Conservation (phyloP, 2,329 filamentous ascomycete genomes). For the Fusarium verticillioides region DNA sequence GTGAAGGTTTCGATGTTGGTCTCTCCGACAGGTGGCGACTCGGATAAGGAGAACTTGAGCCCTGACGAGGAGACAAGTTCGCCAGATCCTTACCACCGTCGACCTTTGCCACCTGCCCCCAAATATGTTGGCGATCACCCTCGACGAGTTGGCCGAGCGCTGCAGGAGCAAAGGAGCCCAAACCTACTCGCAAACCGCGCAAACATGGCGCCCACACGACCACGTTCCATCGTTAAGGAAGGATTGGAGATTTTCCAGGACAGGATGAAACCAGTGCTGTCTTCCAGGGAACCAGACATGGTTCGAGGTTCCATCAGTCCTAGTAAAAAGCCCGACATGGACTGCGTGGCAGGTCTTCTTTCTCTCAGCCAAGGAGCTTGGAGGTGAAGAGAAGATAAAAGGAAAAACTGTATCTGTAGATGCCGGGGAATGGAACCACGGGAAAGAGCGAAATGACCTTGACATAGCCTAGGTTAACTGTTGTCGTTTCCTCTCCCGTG, state of each 20-base stretch:
- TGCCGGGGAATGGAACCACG: constrained; percentile 16
- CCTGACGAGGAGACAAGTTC: constrained; percentile 62
- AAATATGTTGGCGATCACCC: constrained; percentile 46
- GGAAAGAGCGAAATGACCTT: constrained; percentile 25
- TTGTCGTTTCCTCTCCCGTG: constrained; percentile 27
- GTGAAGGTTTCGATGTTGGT: constrained; percentile 55
- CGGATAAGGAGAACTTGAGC: constrained; percentile 94
- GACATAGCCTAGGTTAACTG: constrained; percentile 14
- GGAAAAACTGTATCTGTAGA: constrained; percentile 2
- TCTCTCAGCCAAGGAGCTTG: constrained; percentile 94
- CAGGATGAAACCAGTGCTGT: constrained; percentile 44
- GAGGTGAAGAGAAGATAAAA: constrained; percentile 58
- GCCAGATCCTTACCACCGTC: constrained; percentile 46
- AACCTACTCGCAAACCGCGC: constrained; percentile 51
- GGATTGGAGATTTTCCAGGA: constrained; percentile 66
- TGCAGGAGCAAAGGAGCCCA: constrained; percentile 54
- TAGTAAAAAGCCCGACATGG: constrained; percentile 82
- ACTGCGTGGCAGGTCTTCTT: constrained; percentile 88
- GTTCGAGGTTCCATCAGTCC: constrained; percentile 67
- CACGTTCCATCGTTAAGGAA: constrained; percentile 47
- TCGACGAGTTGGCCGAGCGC: constrained; percentile 55
- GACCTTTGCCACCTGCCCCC: constrained; percentile 51
- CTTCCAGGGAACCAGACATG: constrained; percentile 71
- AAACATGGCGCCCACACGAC: constrained; percentile 54
- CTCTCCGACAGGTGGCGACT: constrained; percentile 65